A percentile compares a stretch with the other conserved stretches of the same genome.
Evolutionary conservation across 176 grass and related monocot species (phyloP).

Genomic region (Panicum miliaceum): DNA sequence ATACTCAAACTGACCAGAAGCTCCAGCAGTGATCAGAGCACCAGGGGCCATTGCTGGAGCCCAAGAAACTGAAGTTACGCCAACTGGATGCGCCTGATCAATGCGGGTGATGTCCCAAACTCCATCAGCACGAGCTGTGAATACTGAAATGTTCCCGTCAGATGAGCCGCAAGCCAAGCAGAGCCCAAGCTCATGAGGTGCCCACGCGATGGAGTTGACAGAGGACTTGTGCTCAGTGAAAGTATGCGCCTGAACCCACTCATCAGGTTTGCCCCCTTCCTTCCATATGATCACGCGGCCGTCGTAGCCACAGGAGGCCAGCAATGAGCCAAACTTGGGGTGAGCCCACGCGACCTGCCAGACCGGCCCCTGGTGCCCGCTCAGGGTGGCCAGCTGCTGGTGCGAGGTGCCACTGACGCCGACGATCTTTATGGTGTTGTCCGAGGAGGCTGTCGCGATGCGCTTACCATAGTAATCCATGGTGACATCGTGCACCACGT

Average conservation of each 20-base stretch:
- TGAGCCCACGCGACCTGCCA: slow-evolving; percentile 78
- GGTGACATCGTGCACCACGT: slow-evolving; percentile 61
- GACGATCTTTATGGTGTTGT: slow-evolving; percentile 74
- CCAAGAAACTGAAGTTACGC: slow-evolving; percentile 77
- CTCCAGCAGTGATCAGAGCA: slow-evolving; percentile 55
- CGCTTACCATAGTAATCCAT: slow-evolving; percentile 89
- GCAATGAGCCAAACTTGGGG: slow-evolving; percentile 77
- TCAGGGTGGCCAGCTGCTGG: slow-evolving; percentile 74
- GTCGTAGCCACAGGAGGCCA: slow-evolving; percentile 75
- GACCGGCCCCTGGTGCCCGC: slow-evolving; percentile 72
- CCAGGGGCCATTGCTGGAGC: slow-evolving; percentile 64
- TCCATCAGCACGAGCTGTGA: slow-evolving; percentile 62
- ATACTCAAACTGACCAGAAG: slow-evolving; percentile 63
- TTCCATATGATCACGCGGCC: slow-evolving; percentile 75
- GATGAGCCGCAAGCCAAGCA: slow-evolving; percentile 77
- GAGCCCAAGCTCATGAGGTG: slow-evolving; percentile 76
- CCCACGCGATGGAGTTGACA: slow-evolving; percentile 78
- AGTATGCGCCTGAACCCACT: slow-evolving; percentile 64
- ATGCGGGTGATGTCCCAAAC: slow-evolving; percentile 71
- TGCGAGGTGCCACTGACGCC: slow-evolving; percentile 69
- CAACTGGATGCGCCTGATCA: slow-evolving; percentile 74
- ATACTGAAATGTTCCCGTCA: slow-evolving; percentile 76
- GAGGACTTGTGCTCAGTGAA: slow-evolving; percentile 75
- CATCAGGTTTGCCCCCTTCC: slow-evolving; percentile 82
- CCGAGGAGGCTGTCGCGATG: slow-evolving; percentile 72